Evolutionary conservation across 805 yeast species (phyloP), one percentile per base, ranked within the genome.

Genomic region (Teunomyces barrocoloradensis): DNA sequence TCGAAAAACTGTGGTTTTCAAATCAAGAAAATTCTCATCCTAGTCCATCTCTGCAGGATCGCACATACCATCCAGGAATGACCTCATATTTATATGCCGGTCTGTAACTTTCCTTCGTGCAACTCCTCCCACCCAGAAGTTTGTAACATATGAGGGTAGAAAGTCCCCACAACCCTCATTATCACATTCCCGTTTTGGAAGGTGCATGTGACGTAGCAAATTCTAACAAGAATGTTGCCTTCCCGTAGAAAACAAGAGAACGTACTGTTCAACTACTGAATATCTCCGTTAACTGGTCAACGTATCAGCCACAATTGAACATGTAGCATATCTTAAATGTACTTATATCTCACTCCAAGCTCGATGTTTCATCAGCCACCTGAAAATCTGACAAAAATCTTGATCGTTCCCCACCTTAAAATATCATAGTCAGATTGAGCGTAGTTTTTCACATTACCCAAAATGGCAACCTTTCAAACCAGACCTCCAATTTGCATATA

Each of bases 321-420:
- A 6, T 15, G 10, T 32, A 13, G 15, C 18, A 32, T 32, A 17
- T 25, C 11, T 9, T 25, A 7, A 25, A 7, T 7, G 27, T 25
- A 25, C 27, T 23, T 23, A 25, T 25, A 13, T 32, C 4, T 6
- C 34, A 6, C 9, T 13, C 34, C 4, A 15, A 7, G 17, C 6
- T 32, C 9, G 18, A 13, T 13, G 34, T 32, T 32, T 15, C 17
- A 23, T 23, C 28, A 21, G 13, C 12, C 15, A 23, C 11, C 27
- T 21, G 29, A 23, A 37, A 23, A 21, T 21, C 13, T 12, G 6
- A 25, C 21, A 9, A 9, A 7, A 25, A 25, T 25, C 10, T 13
- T 38, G 32, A 10, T 6, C 28, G 12, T 41, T 15, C 43, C 43
- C 43, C 43, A 41, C 43, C 27, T 41, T 30, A 20, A 28, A 41